Percentiles rank a stretch among this genome's conserved stretches.
These are phyloP conservation scores for Nemania serpens DNA, from an alignment of 2,329 filamentous ascomycete species.

Conservation along the genomic window DNA sequence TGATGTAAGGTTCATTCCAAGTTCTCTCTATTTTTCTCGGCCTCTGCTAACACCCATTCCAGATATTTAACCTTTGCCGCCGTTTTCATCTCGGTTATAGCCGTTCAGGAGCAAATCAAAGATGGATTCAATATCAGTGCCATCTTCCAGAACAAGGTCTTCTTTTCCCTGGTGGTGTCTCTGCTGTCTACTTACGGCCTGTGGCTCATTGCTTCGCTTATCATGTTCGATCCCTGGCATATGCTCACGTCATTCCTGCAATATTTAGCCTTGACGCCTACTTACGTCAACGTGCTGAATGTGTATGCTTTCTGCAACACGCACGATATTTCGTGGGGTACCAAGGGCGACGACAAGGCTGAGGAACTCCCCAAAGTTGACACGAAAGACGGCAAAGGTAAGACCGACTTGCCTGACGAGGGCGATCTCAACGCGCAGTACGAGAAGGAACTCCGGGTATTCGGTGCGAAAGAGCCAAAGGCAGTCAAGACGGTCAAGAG, in stretches of 20 bases:
- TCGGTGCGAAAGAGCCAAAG: slow-evolving; percentile 74
- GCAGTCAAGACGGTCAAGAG: slow-evolving; percentile 66
- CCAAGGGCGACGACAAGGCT: slow-evolving; percentile 95
- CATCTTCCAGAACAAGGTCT: slow-evolving; percentile 84
- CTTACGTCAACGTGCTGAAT: slow-evolving; percentile 98
- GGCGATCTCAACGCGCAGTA: slow-evolving; percentile 95
- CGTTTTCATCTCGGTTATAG: slow-evolving; percentile 88
- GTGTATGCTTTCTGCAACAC: slow-evolving; percentile 99
- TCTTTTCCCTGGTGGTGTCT: slow-evolving; percentile 92
- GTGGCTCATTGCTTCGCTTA: slow-evolving; percentile 86
- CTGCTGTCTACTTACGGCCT: slow-evolving; percentile 90
- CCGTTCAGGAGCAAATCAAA: slow-evolving; percentile 75
- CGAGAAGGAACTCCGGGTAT: slow-evolving; percentile 78
- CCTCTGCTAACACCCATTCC: slow-evolving; percentile 10
- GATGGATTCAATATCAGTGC: slow-evolving; percentile 69
- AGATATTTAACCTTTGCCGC: slow-evolving; percentile 94
- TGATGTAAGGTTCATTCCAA: slow-evolving; percentile 67
- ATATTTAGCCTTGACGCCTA: slow-evolving; percentile 93
- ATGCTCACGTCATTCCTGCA: slow-evolving; percentile 96
- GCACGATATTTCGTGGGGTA: slow-evolving; percentile 97
- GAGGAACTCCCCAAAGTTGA: slow-evolving; percentile 88
- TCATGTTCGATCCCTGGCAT: slow-evolving; percentile 99
- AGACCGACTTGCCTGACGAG: slow-evolving; percentile 95
- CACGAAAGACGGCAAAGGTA: slow-evolving; percentile 85
- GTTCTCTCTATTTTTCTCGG: not conserved